A percentile compares a stretch with the other conserved stretches of the same genome.
Evolutionary conservation across 2,329 filamentous ascomycete genomes (phyloP).

Genomic region (Achaetomium macrosporum): DNA sequence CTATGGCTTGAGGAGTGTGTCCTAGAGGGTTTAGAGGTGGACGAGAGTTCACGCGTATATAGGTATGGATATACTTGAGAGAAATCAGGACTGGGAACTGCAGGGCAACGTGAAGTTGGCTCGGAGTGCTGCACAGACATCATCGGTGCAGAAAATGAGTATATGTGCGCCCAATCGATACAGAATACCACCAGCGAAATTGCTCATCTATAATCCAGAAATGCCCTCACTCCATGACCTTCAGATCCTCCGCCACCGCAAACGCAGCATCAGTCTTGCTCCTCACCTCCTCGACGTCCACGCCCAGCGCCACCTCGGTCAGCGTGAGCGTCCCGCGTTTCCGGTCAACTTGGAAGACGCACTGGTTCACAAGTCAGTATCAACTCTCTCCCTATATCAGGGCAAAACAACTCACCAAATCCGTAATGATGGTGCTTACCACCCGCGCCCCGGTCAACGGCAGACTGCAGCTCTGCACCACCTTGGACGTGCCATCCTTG

Average conservation of each 20-base stretch:
- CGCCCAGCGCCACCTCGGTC: constrained; percentile 64
- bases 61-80: background rate
- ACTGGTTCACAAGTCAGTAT: constrained; percentile 35
- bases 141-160: too few relatives aligned
- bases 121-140: too few relatives aligned
- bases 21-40: too few relatives aligned
- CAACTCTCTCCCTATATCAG: background rate
- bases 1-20: background rate
- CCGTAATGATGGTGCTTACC: constrained; percentile 68
- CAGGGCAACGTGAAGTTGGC: too few relatives aligned
- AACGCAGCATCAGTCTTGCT: constrained; percentile 67
- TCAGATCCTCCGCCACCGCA: constrained; percentile 52
- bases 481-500: constrained; percentile 62
- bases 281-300: constrained; percentile 62
- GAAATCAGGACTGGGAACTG: too few relatives aligned
- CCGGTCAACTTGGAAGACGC: constrained; percentile 65
- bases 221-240: constrained; percentile 36
- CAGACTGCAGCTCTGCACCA: constrained; percentile 57
- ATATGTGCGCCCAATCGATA: background rate
- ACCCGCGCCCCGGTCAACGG: constrained; percentile 60
- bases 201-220: background rate
- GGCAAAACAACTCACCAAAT: constrained; percentile 51
- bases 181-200: background rate
- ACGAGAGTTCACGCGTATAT: too few relatives aligned
- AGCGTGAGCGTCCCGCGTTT: constrained; percentile 56